Evolutionary conservation across 2,329 filamentous ascomycete species (phyloP).

Genomic region (Fonsecaea pedrosoi): DNA sequence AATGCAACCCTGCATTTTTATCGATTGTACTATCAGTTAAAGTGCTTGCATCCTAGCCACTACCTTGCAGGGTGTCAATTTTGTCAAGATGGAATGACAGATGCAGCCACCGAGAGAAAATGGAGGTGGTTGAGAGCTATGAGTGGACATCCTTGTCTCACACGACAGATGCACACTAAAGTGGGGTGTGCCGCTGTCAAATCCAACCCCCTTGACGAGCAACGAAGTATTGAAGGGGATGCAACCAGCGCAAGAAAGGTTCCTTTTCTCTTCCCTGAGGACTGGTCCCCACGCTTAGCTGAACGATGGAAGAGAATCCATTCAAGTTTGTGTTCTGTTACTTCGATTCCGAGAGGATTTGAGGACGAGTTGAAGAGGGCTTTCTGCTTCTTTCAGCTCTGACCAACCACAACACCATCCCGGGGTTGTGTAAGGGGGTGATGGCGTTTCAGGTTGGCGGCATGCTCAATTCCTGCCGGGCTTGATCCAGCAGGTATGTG

Average conservation of each 20-base stretch:
- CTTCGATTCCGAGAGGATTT: not conserved
- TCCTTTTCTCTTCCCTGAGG: not conserved
- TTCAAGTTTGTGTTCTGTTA: constrained; percentile 20
- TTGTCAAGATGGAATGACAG: constrained; percentile 9
- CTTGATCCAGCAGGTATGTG: constrained; percentile 12
- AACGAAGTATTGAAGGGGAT: not conserved
- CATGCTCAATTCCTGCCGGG: constrained; percentile 11
- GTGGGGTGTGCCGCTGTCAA: not conserved
- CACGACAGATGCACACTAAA: constrained; percentile 17
- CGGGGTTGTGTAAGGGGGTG: constrained; percentile 18
- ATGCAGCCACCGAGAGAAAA: constrained; percentile 12
- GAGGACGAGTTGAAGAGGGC: not conserved
- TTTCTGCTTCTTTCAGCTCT: not conserved
- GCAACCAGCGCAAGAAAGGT: not conserved
- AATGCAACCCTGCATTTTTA: constrained; percentile 14
- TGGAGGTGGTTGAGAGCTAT: not conserved
- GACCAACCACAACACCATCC: constrained; percentile 20
- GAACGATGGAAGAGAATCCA: constrained; percentile 10
- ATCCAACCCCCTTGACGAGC: not conserved
- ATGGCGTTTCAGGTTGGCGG: constrained; percentile 13
- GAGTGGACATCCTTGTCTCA: constrained; percentile 17
- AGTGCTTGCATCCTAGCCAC: constrained; percentile 33
- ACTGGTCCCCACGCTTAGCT: not conserved
- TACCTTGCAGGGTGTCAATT: constrained; percentile 18
- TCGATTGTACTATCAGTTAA: constrained; percentile 26